Conservation (phyloP, 768 basidiomycete species). For the Mycena floridula region DNA sequence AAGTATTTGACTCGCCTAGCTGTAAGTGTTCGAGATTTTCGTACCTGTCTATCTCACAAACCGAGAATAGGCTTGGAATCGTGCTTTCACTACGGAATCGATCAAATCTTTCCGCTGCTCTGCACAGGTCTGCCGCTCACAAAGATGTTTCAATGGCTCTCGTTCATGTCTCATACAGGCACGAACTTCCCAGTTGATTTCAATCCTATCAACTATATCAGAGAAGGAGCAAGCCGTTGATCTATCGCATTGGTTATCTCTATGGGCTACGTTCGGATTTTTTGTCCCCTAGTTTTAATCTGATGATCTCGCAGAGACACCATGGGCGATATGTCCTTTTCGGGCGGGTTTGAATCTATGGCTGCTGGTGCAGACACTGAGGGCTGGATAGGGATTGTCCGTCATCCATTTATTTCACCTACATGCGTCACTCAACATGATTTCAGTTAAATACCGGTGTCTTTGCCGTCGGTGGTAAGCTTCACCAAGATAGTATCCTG, state of each 20-base stretch:
- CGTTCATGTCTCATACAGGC: too few relatives aligned
- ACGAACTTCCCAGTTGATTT: too few relatives aligned
- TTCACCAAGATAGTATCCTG: background rate
- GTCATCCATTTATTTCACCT: background rate
- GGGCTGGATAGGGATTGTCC: slow-evolving; percentile 6
- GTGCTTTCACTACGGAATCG: slow-evolving; percentile 24
- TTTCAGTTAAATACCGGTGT: slow-evolving; percentile 3
- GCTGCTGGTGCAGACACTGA: slow-evolving; percentile 5
- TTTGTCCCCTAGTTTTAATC: background rate
- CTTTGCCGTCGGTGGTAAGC: slow-evolving; percentile 1
- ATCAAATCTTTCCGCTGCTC: slow-evolving; percentile 16
- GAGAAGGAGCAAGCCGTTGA: too few relatives aligned
- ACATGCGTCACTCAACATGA: background rate
- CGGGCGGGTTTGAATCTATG: slow-evolving; percentile 6
- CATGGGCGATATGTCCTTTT: slow-evolving; percentile 9
- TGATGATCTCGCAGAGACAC: slow-evolving; percentile 1
- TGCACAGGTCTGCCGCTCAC: too few relatives aligned
- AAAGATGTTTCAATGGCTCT: too few relatives aligned
- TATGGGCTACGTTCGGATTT: slow-evolving; percentile 4
- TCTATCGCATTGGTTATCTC: slow-evolving; percentile 6
- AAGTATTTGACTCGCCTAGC: too few relatives aligned
- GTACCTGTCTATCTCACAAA: slow-evolving; percentile 4
- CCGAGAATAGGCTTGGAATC: slow-evolving; percentile 14
- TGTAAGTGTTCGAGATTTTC: background rate
- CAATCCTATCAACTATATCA: too few relatives aligned